Conservation (phyloP, 805 yeast species). For the Brettanomyces bruxellensis region DNA sequence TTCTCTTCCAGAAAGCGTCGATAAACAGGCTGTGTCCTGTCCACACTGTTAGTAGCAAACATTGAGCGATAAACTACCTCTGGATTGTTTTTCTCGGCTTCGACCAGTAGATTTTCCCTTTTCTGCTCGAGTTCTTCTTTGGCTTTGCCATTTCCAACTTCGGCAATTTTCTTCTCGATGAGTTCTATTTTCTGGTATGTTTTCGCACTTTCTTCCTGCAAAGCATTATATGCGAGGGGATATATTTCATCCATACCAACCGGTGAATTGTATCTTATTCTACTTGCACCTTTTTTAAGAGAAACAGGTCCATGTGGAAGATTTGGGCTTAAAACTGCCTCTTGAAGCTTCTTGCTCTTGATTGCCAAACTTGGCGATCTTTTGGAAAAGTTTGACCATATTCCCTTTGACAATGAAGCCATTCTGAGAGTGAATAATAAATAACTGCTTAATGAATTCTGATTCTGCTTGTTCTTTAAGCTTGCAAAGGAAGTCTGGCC, state of each 20-base stretch:
- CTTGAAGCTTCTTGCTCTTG: slow-evolving; percentile 18
- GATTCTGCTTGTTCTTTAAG: too few relatives aligned
- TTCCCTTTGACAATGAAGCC: slow-evolving; percentile 21
- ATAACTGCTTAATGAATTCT: too few relatives aligned
- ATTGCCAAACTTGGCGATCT: slow-evolving; percentile 25
- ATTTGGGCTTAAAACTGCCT: slow-evolving; percentile 23
- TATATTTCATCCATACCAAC: slow-evolving; percentile 63
- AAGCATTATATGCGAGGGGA: slow-evolving; percentile 52
- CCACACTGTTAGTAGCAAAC: slow-evolving; percentile 40
- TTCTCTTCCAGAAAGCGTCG: slow-evolving; percentile 56
- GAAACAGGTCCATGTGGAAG: slow-evolving; percentile 46
- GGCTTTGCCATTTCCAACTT: slow-evolving; percentile 13
- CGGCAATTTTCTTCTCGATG: slow-evolving; percentile 22
- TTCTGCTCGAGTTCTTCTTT: slow-evolving; percentile 15
- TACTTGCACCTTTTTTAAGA: slow-evolving; percentile 32
- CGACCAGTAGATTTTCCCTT: slow-evolving; percentile 26
- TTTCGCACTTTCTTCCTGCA: slow-evolving; percentile 37
- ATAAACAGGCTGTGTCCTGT: slow-evolving; percentile 71
- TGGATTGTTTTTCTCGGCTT: slow-evolving; percentile 73
- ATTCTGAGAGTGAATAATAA: too few relatives aligned
- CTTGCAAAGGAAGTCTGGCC: too few relatives aligned
- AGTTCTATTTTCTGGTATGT: slow-evolving; percentile 31
- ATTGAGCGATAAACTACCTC: slow-evolving; percentile 68
- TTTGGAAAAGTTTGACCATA: slow-evolving; percentile 28
- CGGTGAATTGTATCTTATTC: slow-evolving; percentile 57